phyloP scores from a whole-genome alignment of 2,329 filamentous ascomycete species.

The Clonostachys solani region DNA sequence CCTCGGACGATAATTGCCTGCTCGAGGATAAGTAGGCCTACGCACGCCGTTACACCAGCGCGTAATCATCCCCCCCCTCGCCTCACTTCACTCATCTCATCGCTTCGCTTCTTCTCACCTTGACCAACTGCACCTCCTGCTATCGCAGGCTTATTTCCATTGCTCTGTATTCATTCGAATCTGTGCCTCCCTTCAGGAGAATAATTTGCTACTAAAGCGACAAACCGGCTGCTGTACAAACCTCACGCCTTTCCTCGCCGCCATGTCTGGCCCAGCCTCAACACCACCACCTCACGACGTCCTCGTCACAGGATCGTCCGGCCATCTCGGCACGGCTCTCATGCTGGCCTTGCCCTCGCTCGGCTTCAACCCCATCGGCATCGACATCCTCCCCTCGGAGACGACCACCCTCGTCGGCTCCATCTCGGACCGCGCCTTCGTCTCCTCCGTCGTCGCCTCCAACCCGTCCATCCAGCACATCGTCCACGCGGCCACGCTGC shows the following conservation, averaged over 20 bases:
- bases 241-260: background rate
- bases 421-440: constrained; percentile 25
- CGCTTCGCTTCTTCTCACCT: too few relatives aligned
- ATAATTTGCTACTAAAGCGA: background rate
- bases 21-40: too few relatives aligned
- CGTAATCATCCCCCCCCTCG: too few relatives aligned
- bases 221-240: background rate
- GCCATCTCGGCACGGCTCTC: constrained; percentile 39
- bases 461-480: constrained; percentile 28
- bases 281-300: constrained; percentile 17
- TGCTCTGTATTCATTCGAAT: too few relatives aligned
- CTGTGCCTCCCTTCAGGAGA: background rate
- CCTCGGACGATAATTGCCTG: too few relatives aligned
- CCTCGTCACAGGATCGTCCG: constrained; percentile 40
- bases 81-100: too few relatives aligned
- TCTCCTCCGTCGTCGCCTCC: constrained; percentile 20
- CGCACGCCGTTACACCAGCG: too few relatives aligned
- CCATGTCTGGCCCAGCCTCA: background rate
- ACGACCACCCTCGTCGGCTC: constrained; percentile 26
- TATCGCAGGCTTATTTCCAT: too few relatives aligned
- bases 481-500: constrained; percentile 39
- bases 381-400: constrained; percentile 31
- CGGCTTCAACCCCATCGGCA: constrained; percentile 33
- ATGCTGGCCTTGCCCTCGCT: constrained; percentile 33
- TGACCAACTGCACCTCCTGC: too few relatives aligned